Evolutionary conservation across 371 early-diverging fungal genomes (phyloP).

Genomic region (Entomophthora muscae): DNA sequence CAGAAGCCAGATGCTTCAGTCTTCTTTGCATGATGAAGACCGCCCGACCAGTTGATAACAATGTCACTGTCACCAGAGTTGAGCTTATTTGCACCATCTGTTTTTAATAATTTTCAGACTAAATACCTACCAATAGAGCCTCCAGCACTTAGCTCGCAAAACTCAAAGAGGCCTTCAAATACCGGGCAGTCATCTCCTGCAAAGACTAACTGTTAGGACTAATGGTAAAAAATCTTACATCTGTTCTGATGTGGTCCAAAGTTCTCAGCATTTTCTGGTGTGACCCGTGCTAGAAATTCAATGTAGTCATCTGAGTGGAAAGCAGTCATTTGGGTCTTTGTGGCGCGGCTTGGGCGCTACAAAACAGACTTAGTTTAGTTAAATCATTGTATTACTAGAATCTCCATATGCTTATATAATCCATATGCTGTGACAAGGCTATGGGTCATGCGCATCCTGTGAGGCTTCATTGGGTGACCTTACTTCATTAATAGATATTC

Average conservation of each 20-base stretch:
- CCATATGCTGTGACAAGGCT: slow-evolving; percentile 91
- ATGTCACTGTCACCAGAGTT: slow-evolving; percentile 85
- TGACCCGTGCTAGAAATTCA: slow-evolving; percentile 82
- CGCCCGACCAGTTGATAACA: slow-evolving; percentile 98
- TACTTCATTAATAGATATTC: neutral
- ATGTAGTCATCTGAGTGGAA: slow-evolving; percentile 99
- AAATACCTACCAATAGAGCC: slow-evolving; percentile 68
- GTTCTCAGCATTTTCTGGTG: slow-evolving; percentile 79
- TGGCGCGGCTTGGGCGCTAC: slow-evolving; percentile 76
- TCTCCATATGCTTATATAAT: slow-evolving; percentile 86
- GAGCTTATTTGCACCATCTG: slow-evolving; percentile 78
- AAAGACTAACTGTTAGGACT: slow-evolving; percentile 1
- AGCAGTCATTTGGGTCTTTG: slow-evolving; percentile 85
- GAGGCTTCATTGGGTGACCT: slow-evolving; percentile 99
- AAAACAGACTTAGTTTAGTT: too few relatives aligned
- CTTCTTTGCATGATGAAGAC: slow-evolving; percentile 97
- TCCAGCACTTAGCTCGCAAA: slow-evolving; percentile 83
- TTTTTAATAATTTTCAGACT: neutral
- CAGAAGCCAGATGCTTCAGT: slow-evolving; percentile 96
- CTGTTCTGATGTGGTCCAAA: slow-evolving; percentile 61
- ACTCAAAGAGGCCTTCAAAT: slow-evolving; percentile 94
- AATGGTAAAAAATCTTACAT: slow-evolving; percentile 28
- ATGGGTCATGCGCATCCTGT: slow-evolving; percentile 95
- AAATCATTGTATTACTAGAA: slow-evolving; percentile 35
- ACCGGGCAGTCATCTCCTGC: slow-evolving; percentile 96